Evolutionary conservation across 2,329 filamentous ascomycete species (phyloP), one percentile per base, ranked within the genome.

Genomic region (Exophiala viscosa): DNA sequence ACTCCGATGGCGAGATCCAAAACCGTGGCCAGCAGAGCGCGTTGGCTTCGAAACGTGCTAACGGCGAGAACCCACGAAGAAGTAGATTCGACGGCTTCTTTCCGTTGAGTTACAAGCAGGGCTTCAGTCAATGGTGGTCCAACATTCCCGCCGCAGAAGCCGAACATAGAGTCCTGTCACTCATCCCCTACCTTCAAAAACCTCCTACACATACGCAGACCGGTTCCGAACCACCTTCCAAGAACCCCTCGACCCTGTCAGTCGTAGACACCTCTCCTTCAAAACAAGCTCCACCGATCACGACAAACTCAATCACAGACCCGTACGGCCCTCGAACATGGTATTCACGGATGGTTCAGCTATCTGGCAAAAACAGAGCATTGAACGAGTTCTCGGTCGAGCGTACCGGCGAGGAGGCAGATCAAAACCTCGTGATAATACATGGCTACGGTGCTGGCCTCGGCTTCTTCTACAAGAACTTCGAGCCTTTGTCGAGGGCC

Each of bases 381-480:
- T 70, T 99, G 57, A 97, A 99, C 66, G 93, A 99, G 67, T 93
- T 96, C 69, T 90, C 88, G 1, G 83, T 99, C 2, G 89, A 96
- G 73, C 80, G 91, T 45, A 73, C 90, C 1, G 89, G 84, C 33
- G 91, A 96, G 66, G 72, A 85, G 3, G 81, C 83, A 0, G 86
- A 95, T 42, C 86, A 97, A 65, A 93, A 89, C 39, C 77, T 99
- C 13, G 92, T 99, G 40, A 95, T 99, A 83, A 76, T 99, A 3
- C 93, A 99, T 67, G 93, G 93, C 56, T 99, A 99, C 69, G 93
- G 93, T 42, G 93, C 93, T 2, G 93, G 93, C 0, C 79, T 99
- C 0, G 93, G 92, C 17, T 97, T 99, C 73, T 99, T 95, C 77
- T 99, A 96, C 78, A 92, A 93, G 73, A 99, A 99, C 68, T 96